Percentiles rank a stretch among this genome's conserved stretches.
phyloP scores from a whole-genome alignment of 2,329 filamentous ascomycete genomes.

The Trichoderma simmonsii region DNA sequence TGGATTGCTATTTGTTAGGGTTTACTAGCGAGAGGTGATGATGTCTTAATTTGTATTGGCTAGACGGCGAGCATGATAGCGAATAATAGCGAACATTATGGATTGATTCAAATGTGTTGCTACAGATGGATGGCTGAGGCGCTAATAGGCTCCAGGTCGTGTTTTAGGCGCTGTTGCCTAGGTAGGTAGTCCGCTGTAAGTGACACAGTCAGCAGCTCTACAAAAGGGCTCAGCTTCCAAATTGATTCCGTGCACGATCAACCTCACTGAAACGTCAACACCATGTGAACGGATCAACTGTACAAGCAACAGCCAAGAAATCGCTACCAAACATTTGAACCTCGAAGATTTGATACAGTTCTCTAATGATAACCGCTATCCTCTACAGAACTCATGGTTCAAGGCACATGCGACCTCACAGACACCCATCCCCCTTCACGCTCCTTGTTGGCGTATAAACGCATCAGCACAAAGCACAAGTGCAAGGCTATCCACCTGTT shows the following conservation, averaged over 20 bases:
- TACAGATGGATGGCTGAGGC: not conserved
- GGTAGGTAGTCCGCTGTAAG: not conserved
- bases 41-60: not conserved
- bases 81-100: not conserved
- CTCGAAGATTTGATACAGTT: not conserved
- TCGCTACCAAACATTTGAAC: not conserved
- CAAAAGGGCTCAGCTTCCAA: not conserved
- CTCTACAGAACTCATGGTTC: not conserved
- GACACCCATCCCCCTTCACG: not conserved
- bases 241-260: not conserved
- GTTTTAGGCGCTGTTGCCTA: not conserved
- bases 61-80: not conserved
- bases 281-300: not conserved
- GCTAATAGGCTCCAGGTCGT: not conserved
- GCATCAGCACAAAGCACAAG: not conserved
- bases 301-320: not conserved
- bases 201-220: not conserved
- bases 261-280: not conserved
- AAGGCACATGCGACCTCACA: not conserved
- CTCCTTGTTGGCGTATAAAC: not conserved
- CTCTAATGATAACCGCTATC: not conserved
- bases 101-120: not conserved
- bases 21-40: not conserved
- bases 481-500: too few species aligned
- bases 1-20: not conserved